A percentile compares a stretch with the other conserved stretches of the same genome.
Evolutionary conservation across 768 basidiomycete genomes (phyloP).

Genomic region (Tulasnella sp.): DNA sequence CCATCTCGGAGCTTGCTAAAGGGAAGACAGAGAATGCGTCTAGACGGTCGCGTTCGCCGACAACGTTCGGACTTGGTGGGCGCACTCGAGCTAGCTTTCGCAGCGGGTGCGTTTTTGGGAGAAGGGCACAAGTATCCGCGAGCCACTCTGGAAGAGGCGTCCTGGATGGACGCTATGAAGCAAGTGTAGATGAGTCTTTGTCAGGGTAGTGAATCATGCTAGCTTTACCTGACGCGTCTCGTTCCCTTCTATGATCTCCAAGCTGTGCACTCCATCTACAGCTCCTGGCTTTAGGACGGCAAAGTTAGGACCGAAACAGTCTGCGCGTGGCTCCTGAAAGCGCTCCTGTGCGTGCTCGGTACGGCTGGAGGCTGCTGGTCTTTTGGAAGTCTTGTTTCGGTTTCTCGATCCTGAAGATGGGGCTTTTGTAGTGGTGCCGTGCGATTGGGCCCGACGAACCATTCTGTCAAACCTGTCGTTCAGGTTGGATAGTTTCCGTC

Average conservation of each 20-base stretch:
- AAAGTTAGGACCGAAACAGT: background rate
- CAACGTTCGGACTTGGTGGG: background rate
- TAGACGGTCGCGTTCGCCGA: background rate
- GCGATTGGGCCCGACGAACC: background rate
- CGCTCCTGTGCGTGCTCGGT: background rate
- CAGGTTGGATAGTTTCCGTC: background rate
- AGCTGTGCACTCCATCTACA: too few relatives aligned
- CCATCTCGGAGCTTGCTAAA: too few relatives aligned
- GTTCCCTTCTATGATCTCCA: background rate
- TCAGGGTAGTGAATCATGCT: too few relatives aligned
- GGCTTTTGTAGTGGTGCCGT: background rate
- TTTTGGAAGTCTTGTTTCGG: background rate
- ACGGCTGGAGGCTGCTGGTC: background rate
- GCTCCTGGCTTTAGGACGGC: background rate
- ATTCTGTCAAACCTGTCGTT: constrained; percentile 4
- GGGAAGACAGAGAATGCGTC: background rate
- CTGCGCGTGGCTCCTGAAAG: background rate
- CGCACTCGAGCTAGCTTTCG: background rate
- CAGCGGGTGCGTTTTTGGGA: background rate
- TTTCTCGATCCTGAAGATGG: background rate
- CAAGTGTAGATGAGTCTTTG: too few relatives aligned
- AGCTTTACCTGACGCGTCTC: too few relatives aligned
- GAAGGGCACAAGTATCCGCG: background rate
- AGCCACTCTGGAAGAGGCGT: background rate
- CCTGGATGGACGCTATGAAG: background rate